phyloP scores from a whole-genome alignment of 129 eudicot species.

The Chrysanthemum lavandulifolium region DNA sequence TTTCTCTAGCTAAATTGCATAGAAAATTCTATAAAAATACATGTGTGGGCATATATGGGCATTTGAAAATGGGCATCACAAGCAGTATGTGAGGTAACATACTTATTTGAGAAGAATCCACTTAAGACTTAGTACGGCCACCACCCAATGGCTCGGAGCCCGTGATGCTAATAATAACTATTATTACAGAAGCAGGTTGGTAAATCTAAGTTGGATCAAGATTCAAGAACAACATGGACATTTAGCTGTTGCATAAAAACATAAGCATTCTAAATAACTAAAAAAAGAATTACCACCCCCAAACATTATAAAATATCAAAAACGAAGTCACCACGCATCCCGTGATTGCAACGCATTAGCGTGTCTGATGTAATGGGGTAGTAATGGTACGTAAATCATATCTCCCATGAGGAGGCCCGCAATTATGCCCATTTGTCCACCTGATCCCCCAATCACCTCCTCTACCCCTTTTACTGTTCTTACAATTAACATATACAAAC shows the following conservation, averaged over 20 bases:
- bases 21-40: neutral
- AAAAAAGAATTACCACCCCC: neutral
- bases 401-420: no score
- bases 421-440: no score
- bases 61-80: neutral
- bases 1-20: slow-evolving; percentile 12
- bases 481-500: no score
- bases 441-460: no score
- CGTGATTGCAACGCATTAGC: no score
- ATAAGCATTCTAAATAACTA: neutral
- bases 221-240: neutral
- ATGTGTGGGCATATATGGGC: neutral
- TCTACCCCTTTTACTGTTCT: no score
- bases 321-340: neutral
- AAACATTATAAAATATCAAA: neutral
- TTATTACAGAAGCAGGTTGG: neutral
- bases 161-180: slow-evolving; percentile 4
- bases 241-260: neutral
- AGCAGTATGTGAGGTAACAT: neutral
- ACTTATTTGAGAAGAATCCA: neutral
- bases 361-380: no score
- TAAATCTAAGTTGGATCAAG: neutral
- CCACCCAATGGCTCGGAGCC: neutral
- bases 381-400: no score
- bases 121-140: neutral